Evolutionary conservation across 441 rosid genomes (phyloP), one percentile per base, ranked within the genome.

Genomic region (Brassica hybrid): DNA sequence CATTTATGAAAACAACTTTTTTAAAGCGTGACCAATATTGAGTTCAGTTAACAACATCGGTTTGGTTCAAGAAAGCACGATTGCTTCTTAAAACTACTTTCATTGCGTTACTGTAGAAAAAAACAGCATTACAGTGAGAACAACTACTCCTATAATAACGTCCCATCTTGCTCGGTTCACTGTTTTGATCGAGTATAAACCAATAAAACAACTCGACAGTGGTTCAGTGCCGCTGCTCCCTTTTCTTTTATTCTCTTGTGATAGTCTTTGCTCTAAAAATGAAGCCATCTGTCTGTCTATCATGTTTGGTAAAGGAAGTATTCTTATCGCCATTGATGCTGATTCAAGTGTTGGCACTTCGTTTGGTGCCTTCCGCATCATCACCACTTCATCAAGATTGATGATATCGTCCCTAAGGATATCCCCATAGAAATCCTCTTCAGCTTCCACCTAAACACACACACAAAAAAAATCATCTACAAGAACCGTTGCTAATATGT

Each of bases 371-470:
- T 4, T 67, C 4, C 81, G 56, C 0, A 0, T 48, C 6, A 0
- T 67, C 73, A 78, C 48, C 21, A 27, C 6, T 27, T 27, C 32
- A 27, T 27, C 94, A 2, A 94, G 88, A 30, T 85, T 81, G 78
- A 89, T 83, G 66, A 90, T 92, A 25, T 94, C 98, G 58, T 94
- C 94, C 10, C 87, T 89, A 38, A 89, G 74, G 74, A 94, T 92
- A 65, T 94, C 94, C 10, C 93, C 93, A 25, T 67, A 92, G 45
- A 77, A 85, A 62, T 90, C 91, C 2, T 86, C 91, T 0, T 77
- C 84, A 4, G 67, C 76, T 1, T 74, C 58, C 72, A 84, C 91
- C 95, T 87, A 84, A 11, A 82, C 19, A 19, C n/a, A 69, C 27
- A 56, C 12, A 67, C 57, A 43, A 16, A 65, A 6, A 14, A 0